Evolutionary conservation across 768 basidiomycete genomes (phyloP), one percentile per base, ranked within the genome.

Genomic region (Phaeotremella fagi): DNA sequence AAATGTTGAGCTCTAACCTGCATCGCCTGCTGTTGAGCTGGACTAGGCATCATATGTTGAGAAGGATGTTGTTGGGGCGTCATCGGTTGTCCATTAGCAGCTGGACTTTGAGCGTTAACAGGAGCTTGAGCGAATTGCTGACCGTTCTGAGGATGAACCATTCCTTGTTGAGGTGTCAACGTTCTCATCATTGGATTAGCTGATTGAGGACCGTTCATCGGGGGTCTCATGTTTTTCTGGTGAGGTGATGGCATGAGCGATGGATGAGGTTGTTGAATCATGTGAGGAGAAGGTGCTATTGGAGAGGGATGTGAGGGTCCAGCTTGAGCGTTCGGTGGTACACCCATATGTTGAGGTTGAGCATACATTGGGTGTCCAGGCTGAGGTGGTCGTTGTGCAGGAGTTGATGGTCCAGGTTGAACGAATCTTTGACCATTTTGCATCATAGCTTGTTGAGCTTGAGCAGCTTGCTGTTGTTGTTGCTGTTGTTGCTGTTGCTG

Each of bases 241-340:
- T 67, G 68, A 6, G 68, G 68, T 3, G 68, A 70, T 18, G 68
- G 68, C 55, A 60, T 59, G 37, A 59, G 51, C 22, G 44, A 25
- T 3, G 57, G 59, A 47, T 59, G 67, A 22, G 56, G 63, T 43
- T 66, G 63, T 14, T 64, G 64, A 62, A 70, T 63, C 54, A 61
- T 55, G 38, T 64, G 68, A 14, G 62, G 64, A 5, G 63, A 63
- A 15, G 68, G 65, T 4, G 50, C 45, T 11, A 64, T 35, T 16
- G 65, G 65, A 2, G 65, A 63, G 25, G 55, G 61, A 46, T 64
- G 66, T 3, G 63, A 62, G 11, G 68, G 65, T 9, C 65, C 68
- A 25, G 65, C 58, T 20, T 60, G 53, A 11, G 60, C 50, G 44
- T 62, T 57, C 4, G 55, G 35, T n/a, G n/a, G n/a, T n/a, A n/a